Base-by-base conservation (phyloP, 768 basidiomycete genomes). In the Crassisporium funariophilum region DNA sequence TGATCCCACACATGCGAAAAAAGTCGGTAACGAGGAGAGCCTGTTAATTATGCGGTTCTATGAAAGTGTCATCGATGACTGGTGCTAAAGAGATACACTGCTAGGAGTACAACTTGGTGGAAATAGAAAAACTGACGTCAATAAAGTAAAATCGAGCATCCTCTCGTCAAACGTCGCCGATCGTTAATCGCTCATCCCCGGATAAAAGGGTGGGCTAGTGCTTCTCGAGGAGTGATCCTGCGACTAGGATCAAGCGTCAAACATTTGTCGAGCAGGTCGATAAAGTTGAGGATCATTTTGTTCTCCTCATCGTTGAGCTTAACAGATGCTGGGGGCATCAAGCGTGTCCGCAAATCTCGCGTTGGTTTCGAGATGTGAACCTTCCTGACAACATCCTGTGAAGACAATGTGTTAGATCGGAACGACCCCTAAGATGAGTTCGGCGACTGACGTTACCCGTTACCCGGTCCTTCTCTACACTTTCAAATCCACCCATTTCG, bases 211-310 rank as follows among this genome's bases (percentile, higher is more conserved):
- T 98, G 94, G 7, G 77, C 67, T 31, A 98, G 75, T 4, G 91
- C 94, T 60, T 98, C 95, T 59, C 86, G 83, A 1, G 95, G 94
- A n/a, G 83, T 84, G 23, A 97, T 82, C 58, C 95, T 72, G 63
- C 91, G 83, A 33, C 82, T 76, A 2, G 95, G 89, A 62, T 98
- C 95, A 12, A 99, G 76, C 16, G 81, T 73, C 20, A 97, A 74
- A 64, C 95, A 95, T 69, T 87, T 94, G 60, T 98, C 95, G 47
- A 99, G 66, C 35, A 98, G 66, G 64, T 98, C 95, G 39, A 95
- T 79, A 59, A 99, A 97, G 4, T 83, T 80, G 17, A 75, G 61
- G 8, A 97, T 54, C 54, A 91, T 64, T 67, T 90, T 91, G 60
- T 76, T 81, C 69, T 98, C 94, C 46, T 95, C 95, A 55, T 95